Evolutionary conservation across 2,329 filamentous ascomycete species (phyloP).

Genomic region (Chalaropsis ovoidea): DNA sequence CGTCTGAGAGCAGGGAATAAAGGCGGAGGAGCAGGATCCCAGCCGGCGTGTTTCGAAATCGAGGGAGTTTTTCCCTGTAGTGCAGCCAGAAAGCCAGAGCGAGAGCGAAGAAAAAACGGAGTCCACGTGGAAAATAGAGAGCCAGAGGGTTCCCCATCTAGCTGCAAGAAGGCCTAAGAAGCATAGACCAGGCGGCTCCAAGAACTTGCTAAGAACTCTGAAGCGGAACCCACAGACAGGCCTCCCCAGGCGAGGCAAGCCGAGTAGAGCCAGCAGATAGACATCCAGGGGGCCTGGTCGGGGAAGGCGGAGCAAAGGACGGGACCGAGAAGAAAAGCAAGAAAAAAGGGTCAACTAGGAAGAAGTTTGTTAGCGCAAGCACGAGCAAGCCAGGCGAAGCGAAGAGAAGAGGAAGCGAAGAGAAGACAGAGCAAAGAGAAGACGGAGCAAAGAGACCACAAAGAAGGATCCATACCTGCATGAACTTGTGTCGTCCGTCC

Average conservation of each 20-base stretch:
- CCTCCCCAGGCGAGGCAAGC: not conserved
- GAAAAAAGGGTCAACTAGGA: not conserved
- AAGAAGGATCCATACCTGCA: not conserved
- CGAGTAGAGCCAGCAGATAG: constrained; percentile 4
- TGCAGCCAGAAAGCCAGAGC: not conserved
- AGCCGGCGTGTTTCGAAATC: constrained; percentile 9
- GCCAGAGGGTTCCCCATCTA: not conserved
- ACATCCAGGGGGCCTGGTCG: not conserved
- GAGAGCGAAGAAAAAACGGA: not conserved
- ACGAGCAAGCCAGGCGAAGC: not conserved
- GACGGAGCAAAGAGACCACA: too few relatives aligned
- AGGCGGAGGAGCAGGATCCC: constrained; percentile 9
- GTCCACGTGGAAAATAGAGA: not conserved
- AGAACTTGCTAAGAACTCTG: constrained; percentile 2
- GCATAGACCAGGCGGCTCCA: not conserved
- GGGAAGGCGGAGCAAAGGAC: constrained; percentile 2
- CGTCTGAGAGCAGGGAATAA: constrained; percentile 4
- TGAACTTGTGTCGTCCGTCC: constrained; percentile 1
- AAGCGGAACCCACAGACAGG: constrained; percentile 1
- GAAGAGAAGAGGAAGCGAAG: too few relatives aligned
- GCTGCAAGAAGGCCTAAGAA: not conserved
- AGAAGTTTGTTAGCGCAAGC: not conserved
- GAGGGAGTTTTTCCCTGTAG: not conserved
- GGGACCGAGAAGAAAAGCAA: constrained; percentile 17
- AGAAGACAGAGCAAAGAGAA: too few relatives aligned